Percentiles rank a stretch among this genome's conserved stretches.
Evolutionary conservation across 1,284 basidiomycete species (phyloP).

Genomic region (Tremellales sp.): DNA sequence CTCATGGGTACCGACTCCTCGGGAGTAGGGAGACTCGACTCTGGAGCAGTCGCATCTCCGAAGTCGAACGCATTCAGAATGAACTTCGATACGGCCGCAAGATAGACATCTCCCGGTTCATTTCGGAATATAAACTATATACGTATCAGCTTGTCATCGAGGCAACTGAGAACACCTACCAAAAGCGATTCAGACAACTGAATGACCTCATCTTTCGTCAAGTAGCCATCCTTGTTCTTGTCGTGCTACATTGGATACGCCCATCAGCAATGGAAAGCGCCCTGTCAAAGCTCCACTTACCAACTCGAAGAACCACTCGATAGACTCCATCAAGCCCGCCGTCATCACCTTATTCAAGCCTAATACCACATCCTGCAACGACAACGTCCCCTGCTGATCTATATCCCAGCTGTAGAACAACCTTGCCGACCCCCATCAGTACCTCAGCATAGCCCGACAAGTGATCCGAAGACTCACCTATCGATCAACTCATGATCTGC

Average conservation of each 20-base stretch:
- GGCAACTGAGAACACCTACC: constrained; percentile 53
- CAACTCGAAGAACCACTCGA: constrained; percentile 97
- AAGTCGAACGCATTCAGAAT: constrained; percentile 97
- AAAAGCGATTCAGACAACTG: constrained; percentile 85
- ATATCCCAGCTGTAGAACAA: constrained; percentile 90
- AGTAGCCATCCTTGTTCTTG: constrained; percentile 88
- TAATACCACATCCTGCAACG: constrained; percentile 83
- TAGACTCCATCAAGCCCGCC: constrained; percentile 95
- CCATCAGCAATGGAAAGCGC: background rate
- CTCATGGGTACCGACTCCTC: constrained; percentile 30
- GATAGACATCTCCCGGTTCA: constrained; percentile 93
- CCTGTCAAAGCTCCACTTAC: constrained; percentile 28
- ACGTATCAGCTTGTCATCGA: background rate
- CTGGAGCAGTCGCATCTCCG: constrained; percentile 73
- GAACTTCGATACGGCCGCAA: constrained; percentile 90
- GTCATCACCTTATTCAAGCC: constrained; percentile 91
- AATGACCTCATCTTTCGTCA: constrained; percentile 95
- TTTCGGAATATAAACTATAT: constrained; percentile 92
- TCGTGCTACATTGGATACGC: constrained; percentile 58
- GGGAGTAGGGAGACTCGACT: constrained; percentile 51
- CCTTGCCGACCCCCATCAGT: constrained; percentile 65
- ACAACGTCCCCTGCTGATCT: constrained; percentile 71
- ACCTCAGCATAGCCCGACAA: background rate
- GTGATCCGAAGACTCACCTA: constrained; percentile 46
- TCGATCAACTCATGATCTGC: constrained; percentile 54